Percentiles rank a stretch among this genome's conserved stretches.
These are phyloP conservation scores for Dorcoceras hygrometricum DNA, from an alignment of 257 asterid genomes.

Conservation along the genomic window DNA sequence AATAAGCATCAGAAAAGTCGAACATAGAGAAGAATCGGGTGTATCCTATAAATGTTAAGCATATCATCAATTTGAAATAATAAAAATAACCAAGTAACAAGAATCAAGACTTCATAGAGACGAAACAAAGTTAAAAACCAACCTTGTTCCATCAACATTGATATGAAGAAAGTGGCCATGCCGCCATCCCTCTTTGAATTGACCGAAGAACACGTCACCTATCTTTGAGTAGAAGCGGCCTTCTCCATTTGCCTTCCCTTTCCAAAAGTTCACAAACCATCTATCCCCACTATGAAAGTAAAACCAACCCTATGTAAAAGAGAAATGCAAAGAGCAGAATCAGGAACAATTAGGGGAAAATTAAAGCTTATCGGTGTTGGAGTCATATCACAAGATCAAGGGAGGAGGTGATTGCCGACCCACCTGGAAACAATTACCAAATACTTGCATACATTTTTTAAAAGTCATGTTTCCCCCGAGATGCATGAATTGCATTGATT, in stretches of 20 bases:
- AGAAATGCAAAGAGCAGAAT: constrained; percentile 21
- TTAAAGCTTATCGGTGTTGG: background rate
- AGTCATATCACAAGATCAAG: too few species aligned
- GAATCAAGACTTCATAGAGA: background rate
- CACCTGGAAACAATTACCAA: too few species aligned
- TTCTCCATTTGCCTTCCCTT: constrained; percentile 96
- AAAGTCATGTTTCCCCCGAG: too few species aligned
- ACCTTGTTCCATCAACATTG: constrained; percentile 87
- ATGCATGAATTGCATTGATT: too few species aligned
- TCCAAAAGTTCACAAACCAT: constrained; percentile 93
- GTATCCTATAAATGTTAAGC: too few species aligned
- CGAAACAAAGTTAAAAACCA: constrained; percentile 11
- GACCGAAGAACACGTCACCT: constrained; percentile 87
- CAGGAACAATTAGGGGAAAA: constrained; percentile 8
- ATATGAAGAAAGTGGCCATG: constrained; percentile 81
- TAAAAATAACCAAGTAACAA: constrained; percentile 9
- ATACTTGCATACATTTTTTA: too few species aligned
- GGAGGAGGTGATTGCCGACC: too few species aligned
- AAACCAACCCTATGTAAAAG: constrained; percentile 73
- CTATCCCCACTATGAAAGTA: constrained; percentile 92
- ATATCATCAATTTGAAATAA: too few species aligned
- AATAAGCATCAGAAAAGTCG: background rate
- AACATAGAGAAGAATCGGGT: too few species aligned
- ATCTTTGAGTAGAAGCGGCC: constrained; percentile 81
- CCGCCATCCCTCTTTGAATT: constrained; percentile 97